These are phyloP conservation scores for Phytophthora ramorum DNA, from an alignment of 352 stramenopile species.

Conservation along the genomic window DNA sequence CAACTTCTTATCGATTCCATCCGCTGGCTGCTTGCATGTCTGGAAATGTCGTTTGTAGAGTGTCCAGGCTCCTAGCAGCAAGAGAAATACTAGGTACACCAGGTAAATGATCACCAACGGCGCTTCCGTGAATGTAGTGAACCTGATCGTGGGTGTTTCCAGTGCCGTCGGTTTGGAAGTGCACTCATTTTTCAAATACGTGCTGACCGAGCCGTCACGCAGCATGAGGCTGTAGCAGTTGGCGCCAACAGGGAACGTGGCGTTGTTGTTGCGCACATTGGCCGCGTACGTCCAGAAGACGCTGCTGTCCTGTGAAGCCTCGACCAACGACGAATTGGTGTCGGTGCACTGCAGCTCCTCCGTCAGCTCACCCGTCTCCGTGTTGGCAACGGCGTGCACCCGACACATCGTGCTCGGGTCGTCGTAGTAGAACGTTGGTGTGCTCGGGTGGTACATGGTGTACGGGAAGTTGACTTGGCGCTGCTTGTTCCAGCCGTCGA, in stretches of 20 bases:
- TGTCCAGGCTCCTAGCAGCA: conserved; percentile 30
- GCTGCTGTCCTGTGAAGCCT: conserved; percentile 36
- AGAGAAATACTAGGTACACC: conserved; percentile 40
- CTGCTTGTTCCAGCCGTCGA: conserved; percentile 39
- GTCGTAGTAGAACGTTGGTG: conserved; percentile 42
- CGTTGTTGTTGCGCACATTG: too few relatives aligned
- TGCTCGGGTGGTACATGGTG: conserved; percentile 38
- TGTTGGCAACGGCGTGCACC: conserved; percentile 33
- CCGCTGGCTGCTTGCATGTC: conserved; percentile 34
- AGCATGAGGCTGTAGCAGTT: conserved; percentile 46
- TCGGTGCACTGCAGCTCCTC: conserved; percentile 43
- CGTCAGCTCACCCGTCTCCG: conserved; percentile 25
- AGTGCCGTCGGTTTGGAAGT: conserved; percentile 15
- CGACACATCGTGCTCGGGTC: conserved; percentile 38
- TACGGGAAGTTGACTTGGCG: conserved; percentile 52
- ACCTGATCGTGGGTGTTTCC: too few relatives aligned
- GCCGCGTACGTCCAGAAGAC: too few relatives aligned
- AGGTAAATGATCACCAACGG: conserved; percentile 39
- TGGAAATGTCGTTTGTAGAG: too few relatives aligned
- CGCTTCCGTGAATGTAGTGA: conserved; percentile 34
- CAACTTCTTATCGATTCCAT: conserved; percentile 34
- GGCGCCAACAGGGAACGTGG: conserved; percentile 51
- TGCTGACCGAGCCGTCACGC: conserved; percentile 32
- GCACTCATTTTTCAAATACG: conserved; percentile 24
- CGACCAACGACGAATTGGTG: conserved; percentile 39